Evolutionary conservation across 2,329 filamentous ascomycete species (phyloP).

Genomic region (Cercospora nicotianae): DNA sequence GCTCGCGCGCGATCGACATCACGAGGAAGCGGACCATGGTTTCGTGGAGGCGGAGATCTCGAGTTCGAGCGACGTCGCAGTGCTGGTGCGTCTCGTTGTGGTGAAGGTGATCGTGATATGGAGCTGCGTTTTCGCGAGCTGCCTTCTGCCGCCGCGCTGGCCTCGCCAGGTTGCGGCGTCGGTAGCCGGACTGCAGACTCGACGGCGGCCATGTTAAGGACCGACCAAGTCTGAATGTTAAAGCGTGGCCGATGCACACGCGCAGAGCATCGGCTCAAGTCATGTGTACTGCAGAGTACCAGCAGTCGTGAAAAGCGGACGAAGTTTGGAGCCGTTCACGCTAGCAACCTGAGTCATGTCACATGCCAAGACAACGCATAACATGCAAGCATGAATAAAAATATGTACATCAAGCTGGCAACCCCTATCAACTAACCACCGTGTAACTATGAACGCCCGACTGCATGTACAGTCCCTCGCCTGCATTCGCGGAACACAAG

Average conservation of each 20-base stretch:
- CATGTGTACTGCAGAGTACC: not conserved
- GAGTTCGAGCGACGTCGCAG: constrained; percentile 36
- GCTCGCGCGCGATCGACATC: constrained; percentile 53
- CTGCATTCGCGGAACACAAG: no score
- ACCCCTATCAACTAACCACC: not conserved
- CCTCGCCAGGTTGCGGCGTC: constrained; percentile 31
- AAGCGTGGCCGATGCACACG: not conserved
- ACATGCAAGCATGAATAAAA: not conserved
- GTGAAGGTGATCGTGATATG: constrained; percentile 40
- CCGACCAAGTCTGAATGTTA: not conserved
- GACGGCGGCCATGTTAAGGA: constrained; percentile 21
- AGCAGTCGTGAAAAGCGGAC: constrained; percentile 2
- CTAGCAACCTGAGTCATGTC: constrained; percentile 2
- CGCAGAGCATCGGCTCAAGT: not conserved
- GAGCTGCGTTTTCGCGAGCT: constrained; percentile 35
- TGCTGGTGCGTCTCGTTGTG: constrained; percentile 37
- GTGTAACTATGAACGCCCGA: not conserved
- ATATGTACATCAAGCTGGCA: not conserved
- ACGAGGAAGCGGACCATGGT: constrained; percentile 45
- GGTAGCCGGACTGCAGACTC: constrained; percentile 35
- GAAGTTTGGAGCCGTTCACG: not conserved
- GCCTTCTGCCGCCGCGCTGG: constrained; percentile 21
- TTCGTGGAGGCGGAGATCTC: constrained; percentile 34
- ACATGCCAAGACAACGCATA: not conserved
- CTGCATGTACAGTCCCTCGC: no score